Conservation (phyloP, 2,329 filamentous ascomycete species). For the Myriangium duriaei region DNA sequence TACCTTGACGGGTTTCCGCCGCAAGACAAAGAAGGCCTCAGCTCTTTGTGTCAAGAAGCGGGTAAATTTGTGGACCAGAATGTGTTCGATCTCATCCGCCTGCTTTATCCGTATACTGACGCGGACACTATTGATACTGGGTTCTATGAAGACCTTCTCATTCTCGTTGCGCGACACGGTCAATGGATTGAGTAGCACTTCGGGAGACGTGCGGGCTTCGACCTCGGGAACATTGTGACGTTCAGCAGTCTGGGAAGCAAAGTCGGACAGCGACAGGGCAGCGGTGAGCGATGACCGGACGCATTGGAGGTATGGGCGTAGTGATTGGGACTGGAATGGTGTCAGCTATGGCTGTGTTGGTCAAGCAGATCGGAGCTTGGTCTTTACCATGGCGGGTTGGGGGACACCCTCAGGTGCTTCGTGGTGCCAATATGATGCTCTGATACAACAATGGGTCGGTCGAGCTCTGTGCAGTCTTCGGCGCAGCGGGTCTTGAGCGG, state of each 20-base stretch:
- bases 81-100: slow-evolving; percentile 96
- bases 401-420: no score
- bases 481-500: no score
- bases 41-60: slow-evolving; percentile 91
- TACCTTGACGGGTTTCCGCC: slow-evolving; percentile 91
- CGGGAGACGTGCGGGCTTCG: slow-evolving; percentile 82
- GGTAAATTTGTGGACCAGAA: slow-evolving; percentile 96
- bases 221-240: slow-evolving; percentile 97
- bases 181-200: slow-evolving; percentile 83
- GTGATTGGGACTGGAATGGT: slow-evolving; percentile 69
- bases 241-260: slow-evolving; percentile 92
- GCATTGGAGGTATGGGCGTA: slow-evolving; percentile 91
- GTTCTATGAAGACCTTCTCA: slow-evolving; percentile 90
- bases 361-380: no score
- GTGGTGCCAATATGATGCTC: no score
- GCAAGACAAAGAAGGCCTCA: slow-evolving; percentile 91
- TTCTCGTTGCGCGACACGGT: slow-evolving; percentile 92
- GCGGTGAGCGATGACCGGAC: slow-evolving; percentile 90
- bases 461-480: no score
- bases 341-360: slow-evolving; percentile 4
- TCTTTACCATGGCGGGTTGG: no score
- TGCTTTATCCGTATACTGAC: slow-evolving; percentile 99
- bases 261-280: slow-evolving; percentile 88
- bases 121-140: slow-evolving; percentile 90
- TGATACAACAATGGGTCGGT: no score